Evolutionary conservation across 2,329 filamentous ascomycete genomes (phyloP), one percentile per base, ranked within the genome.

Genomic region (Canariomyces notabilis): DNA sequence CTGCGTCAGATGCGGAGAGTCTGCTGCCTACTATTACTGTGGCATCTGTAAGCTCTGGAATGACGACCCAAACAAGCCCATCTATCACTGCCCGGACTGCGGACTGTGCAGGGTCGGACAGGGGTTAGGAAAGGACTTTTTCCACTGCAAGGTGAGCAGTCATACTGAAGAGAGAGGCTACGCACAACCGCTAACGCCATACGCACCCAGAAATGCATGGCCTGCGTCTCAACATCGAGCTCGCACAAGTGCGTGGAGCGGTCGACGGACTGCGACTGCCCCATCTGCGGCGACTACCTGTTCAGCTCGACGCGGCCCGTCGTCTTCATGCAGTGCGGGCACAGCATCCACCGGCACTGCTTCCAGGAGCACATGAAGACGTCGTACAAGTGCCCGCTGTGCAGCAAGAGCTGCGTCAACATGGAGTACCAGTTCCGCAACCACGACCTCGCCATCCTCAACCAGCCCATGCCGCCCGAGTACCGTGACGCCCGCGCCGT

Each of bases 401-500:
- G 93, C 75, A 95, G 85, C 69, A 95, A 93, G 67, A 95, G 87
- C 54, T 85, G 95, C n/a, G 81, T 89, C 55, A 97, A 97, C 62
- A 98, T 98, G 91, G 91, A 96, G 61, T 80, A 87, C 31, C 87
- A 94, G 57, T 98, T 97, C 70, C 83, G 89, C 39, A 93, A 93
- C 57, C 70, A 97, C 26, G 91, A 96, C 59, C 80, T 89, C 42
- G 84, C 89, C 40, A 95, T 98, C 50, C 78, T 86, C 54, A 77
- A 77, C 36, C 93, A 98, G 62, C 93, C 93, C 2, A 97, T 98
- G 89, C 93, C 93, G 0, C 69, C 75, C 5, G 87, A 94, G 53
- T 95, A 90, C 59, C 75, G 72, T 50, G 81, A 89, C 58, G 89
- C 87, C 5, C 82, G 82, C 52, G 91, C 89, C 12, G 79, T 90